Base-by-base conservation (phyloP, 371 early-diverging fungal species). In the Mucor ambiguus region DNA sequence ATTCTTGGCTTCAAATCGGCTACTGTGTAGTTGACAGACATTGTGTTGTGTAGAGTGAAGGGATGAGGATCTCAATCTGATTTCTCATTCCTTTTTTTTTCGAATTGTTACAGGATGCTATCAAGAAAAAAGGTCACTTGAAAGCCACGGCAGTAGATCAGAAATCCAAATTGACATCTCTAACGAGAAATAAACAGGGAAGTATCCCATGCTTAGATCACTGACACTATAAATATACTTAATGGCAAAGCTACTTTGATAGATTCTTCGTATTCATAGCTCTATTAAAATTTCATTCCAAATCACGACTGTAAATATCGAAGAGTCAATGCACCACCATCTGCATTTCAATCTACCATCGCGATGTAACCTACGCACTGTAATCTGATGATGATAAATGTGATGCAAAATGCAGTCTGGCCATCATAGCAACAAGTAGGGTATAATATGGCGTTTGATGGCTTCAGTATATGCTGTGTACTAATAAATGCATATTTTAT, bases 1-100 rank as follows among this genome's bases (percentile, higher is more conserved):
- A 93, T 90, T 67, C 87, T 82, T 49, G 79, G 73, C 33, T 92
- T 74, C 54, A 91, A 80, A 79, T 89, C 86, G 28, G 70, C 80
- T 32, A 89, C 85, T 8, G 89, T 84, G 70, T 82, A 87, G 22
- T 46, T 43, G n/a, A 41, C 58, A 20, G 64, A 63, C 58, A 58
- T 58, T 58, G 12, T 46, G 48, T 49, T 41, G 41, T 41, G 41
- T 41, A 41, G 18, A 41, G 41, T 41, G 41, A 41, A 41, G 41
- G 41, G 41, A 41, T 41, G 5, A 41, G 41, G 41, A 18, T 41
- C 37, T 41, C 41, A 41, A 41, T 41, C 18, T 41, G 41, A 18
- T 41, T 41, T 18, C 18, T 18, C 41, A 18, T 41, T 18, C 41
- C 18, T 18, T 41, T 41, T 41, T 41, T 41, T 41, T 41, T 41